Evolutionary conservation across 495 filamentous ascomycete genomes (phyloP), one percentile per base, ranked within the genome.

Genomic region (Tuber calosporum): DNA sequence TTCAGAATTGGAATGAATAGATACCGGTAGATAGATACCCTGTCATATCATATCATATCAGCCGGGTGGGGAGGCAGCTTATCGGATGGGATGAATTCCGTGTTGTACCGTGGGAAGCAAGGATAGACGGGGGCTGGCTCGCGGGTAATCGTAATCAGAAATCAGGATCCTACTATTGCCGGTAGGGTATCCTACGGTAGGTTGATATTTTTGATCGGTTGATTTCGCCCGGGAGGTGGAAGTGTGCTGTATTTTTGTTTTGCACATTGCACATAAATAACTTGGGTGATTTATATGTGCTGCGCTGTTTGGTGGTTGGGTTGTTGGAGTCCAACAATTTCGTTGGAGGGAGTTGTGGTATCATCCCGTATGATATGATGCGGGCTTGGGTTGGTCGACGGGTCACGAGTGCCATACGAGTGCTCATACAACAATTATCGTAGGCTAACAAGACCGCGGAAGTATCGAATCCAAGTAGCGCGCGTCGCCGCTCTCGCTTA

Each of bases 1-100:
- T 4, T 48, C n/a, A 66, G 69, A 69, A 74, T 72, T 72, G 9
- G 37, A 77, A 75, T 74, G 73, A 73, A 70, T 73, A 62, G 72
- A 62, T 39, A 58, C n/a, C 48, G 48, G 48, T 58, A 58, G 48
- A 58, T 58, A 26, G n/a, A 53, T 13, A 58, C n/a, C 48, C 22
- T 58, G 48, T 62, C 53, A 62, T 62, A 62, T 62, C 30, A 34
- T 62, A 62, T 62, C 53, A 62, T 62, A 62, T 62, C 30, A 62
- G 26, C 53, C 53, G 53, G 53, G 11, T 34, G 53, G 53, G 30
- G 48, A 58, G 48, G 22, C 48, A 26, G n/a, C 48, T 62, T 62
- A 62, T 62, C 53, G 26, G 53, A 62, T 62, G 53, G 53, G 26
- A 62, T 62, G 26, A 62, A 62, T 62, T 34, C 53, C 53, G 53